Evolutionary conservation across 768 basidiomycete genomes (phyloP).

Genomic region (Coprinopsis marcescibilis): DNA sequence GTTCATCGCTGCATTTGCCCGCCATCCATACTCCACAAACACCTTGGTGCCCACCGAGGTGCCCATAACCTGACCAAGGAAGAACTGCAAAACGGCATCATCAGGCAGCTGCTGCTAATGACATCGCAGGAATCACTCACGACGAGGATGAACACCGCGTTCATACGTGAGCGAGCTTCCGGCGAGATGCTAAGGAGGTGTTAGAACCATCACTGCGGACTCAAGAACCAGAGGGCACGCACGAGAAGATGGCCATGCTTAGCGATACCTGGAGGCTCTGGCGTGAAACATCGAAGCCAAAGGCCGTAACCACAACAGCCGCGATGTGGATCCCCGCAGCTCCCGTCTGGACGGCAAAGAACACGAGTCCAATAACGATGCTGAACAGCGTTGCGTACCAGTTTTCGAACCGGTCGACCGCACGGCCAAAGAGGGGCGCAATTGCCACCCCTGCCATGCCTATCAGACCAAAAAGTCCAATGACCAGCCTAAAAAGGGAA

Average conservation of each 20-base stretch:
- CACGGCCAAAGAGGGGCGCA: constrained; percentile 63
- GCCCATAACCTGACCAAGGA: constrained; percentile 76
- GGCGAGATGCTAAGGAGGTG: constrained; percentile 28
- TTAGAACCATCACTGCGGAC: neutral
- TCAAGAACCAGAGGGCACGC: constrained; percentile 9
- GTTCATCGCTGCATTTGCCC: constrained; percentile 54
- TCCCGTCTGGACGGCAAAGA: constrained; percentile 59
- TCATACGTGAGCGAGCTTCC: constrained; percentile 61
- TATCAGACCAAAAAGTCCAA: constrained; percentile 71
- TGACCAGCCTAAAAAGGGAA: constrained; percentile 33
- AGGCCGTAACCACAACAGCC: constrained; percentile 62
- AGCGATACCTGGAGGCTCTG: constrained; percentile 70
- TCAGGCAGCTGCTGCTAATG: neutral
- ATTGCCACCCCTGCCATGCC: constrained; percentile 67
- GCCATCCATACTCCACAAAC: constrained; percentile 69
- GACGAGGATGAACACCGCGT: constrained; percentile 69
- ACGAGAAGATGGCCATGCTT: constrained; percentile 56
- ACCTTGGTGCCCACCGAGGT: constrained; percentile 70
- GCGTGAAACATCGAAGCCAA: constrained; percentile 70
- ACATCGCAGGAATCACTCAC: constrained; percentile 29
- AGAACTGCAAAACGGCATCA: neutral
- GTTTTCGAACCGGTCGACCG: constrained; percentile 65
- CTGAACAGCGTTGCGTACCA: constrained; percentile 72
- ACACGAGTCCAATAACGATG: constrained; percentile 39
- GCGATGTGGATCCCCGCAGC: constrained; percentile 67